Conservation (phyloP, 2,329 filamentous ascomycete species). For the Botrytis elliptica region DNA sequence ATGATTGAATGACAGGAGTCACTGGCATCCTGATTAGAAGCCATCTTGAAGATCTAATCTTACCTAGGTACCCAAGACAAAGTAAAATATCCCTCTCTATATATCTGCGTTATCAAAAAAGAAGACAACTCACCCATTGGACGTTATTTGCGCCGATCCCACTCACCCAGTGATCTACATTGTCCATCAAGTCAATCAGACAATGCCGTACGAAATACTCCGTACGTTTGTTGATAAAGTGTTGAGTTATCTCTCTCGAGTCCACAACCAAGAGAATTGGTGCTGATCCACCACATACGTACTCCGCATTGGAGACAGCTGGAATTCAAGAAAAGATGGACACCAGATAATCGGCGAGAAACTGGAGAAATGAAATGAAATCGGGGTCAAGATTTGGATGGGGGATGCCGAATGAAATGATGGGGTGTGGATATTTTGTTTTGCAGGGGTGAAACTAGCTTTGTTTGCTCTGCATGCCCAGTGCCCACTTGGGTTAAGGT, state of each 20-base stretch:
- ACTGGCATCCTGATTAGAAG: not conserved
- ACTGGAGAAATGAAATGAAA: not conserved
- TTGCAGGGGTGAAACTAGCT: not conserved
- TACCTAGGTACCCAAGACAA: not conserved
- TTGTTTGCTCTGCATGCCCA: not conserved
- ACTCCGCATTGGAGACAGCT: not conserved
- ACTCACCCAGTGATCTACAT: not conserved
- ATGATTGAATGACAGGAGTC: not conserved
- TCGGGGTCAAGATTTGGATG: not conserved
- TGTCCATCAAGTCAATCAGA: not conserved
- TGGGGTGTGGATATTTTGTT: not conserved
- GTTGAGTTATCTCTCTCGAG: not conserved
- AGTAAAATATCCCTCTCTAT: not conserved
- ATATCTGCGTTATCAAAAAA: not conserved
- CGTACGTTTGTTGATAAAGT: not conserved
- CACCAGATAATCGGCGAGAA: not conserved
- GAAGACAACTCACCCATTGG: not conserved
- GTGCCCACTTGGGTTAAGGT: no score
- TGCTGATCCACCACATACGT: not conserved
- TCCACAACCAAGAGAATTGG: not conserved
- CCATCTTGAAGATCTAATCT: not conserved
- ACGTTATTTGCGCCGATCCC: not conserved
- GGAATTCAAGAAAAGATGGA: not conserved
- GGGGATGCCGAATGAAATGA: not conserved
- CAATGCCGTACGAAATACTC: not conserved